phyloP scores from a whole-genome alignment of 305 asterid genomes.

The Lippia alba region DNA sequence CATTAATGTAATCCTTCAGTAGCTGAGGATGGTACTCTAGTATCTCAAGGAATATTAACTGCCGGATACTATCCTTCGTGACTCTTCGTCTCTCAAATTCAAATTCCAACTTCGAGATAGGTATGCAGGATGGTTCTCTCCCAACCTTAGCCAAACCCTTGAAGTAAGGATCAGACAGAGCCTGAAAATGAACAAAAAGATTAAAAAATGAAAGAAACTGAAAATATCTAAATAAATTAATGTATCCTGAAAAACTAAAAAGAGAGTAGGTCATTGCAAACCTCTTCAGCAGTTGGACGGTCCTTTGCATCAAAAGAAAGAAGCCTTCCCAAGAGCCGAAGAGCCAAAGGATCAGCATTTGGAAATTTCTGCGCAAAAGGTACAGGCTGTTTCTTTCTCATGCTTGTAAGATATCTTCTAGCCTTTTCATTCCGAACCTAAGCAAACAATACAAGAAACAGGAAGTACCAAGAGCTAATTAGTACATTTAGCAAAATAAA shows the following conservation, averaged over 20 bases:
- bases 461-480: conserved; percentile 24
- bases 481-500: not conserved
- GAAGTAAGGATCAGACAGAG: conserved; percentile 85
- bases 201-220: conserved; percentile 2
- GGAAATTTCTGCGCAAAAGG: conserved; percentile 84
- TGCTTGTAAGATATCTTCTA: conserved; percentile 82
- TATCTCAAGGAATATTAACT: conserved; percentile 78
- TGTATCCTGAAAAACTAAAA: not conserved
- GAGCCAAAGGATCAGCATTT: conserved; percentile 82
- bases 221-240: not conserved
- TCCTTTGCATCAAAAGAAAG: conserved; percentile 97
- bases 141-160: conserved; percentile 79
- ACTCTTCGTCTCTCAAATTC: conserved; percentile 39
- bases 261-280: conserved; percentile 31
- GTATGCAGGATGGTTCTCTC: conserved; percentile 85
- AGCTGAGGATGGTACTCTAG: conserved; percentile 94
- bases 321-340: conserved; percentile 71
- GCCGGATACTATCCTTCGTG: conserved; percentile 79
- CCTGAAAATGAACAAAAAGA: conserved; percentile 47
- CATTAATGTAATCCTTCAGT: conserved; percentile 73
- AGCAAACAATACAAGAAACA: conserved; percentile 32
- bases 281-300: conserved; percentile 95
- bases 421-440: conserved; percentile 98
- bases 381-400: conserved; percentile 86
- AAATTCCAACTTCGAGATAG: conserved; percentile 78